phyloP scores from a whole-genome alignment of 768 basidiomycete species.

The Boletus fagicola region DNA sequence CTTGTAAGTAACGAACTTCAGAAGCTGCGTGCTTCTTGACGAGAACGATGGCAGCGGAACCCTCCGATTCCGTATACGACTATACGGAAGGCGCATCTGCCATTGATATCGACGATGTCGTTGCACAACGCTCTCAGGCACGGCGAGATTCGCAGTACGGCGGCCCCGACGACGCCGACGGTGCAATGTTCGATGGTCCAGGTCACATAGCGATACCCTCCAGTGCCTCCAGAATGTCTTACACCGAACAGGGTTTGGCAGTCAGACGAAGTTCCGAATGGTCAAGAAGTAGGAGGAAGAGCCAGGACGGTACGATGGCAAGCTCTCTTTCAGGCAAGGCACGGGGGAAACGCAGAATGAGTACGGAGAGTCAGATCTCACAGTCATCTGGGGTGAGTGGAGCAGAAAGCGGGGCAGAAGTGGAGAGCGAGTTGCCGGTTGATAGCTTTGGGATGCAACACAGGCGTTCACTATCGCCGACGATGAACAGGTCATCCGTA shows the following conservation, averaged over 20 bases:
- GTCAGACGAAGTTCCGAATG: slow-evolving; percentile 55
- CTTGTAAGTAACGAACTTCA: background rate
- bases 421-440: slow-evolving; percentile 32
- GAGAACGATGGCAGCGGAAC: slow-evolving; percentile 16
- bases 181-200: slow-evolving; percentile 76
- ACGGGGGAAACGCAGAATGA: slow-evolving; percentile 42
- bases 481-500: slow-evolving; percentile 40
- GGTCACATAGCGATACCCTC: slow-evolving; percentile 65
- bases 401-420: slow-evolving; percentile 38
- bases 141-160: slow-evolving; percentile 69
- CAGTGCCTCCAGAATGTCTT: slow-evolving; percentile 78
- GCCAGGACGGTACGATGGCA: slow-evolving; percentile 38
- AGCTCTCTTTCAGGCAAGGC: slow-evolving; percentile 32
- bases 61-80: slow-evolving; percentile 41
- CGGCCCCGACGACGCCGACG: slow-evolving; percentile 49
- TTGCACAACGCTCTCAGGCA: slow-evolving; percentile 49
- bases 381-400: slow-evolving; percentile 42
- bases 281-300: slow-evolving; percentile 49
- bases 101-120: slow-evolving; percentile 64
- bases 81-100: slow-evolving; percentile 87
- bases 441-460: slow-evolving; percentile 31
- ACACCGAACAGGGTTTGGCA: slow-evolving; percentile 41
- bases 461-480: slow-evolving; percentile 37
- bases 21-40: background rate
- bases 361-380: slow-evolving; percentile 39